Percentiles rank a stretch among this genome's conserved stretches.
These are phyloP conservation scores for Sporothrix variecibatus DNA, from an alignment of 2,329 filamentous ascomycete species.

Conservation along the genomic window DNA sequence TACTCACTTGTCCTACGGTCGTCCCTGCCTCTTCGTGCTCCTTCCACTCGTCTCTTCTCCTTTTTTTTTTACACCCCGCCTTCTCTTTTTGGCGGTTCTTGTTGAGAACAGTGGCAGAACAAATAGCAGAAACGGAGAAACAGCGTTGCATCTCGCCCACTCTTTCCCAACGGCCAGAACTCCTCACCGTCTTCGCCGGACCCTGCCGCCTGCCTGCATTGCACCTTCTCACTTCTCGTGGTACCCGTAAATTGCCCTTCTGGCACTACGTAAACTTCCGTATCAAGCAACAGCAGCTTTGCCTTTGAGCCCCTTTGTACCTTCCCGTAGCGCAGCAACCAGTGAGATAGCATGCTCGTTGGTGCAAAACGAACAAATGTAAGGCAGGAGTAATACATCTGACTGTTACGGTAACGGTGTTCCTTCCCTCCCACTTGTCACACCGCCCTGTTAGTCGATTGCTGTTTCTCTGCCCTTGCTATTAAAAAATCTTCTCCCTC, in stretches of 20 bases:
- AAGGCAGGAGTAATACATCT: not conserved
- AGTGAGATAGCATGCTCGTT: not conserved
- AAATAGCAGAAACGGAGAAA: not conserved
- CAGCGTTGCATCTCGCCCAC: not conserved
- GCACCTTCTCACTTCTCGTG: not conserved
- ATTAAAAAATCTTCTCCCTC: slow-evolving; percentile 25
- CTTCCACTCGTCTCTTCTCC: not conserved
- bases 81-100: not conserved
- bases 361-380: not conserved
- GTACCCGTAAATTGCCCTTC: not conserved
- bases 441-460: slow-evolving; percentile 27
- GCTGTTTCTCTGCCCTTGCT: slow-evolving; percentile 7
- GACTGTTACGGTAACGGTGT: not conserved
- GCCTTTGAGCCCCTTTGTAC: slow-evolving; percentile 1
- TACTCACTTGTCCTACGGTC: not conserved
- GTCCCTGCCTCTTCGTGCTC: not conserved
- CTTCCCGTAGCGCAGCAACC: slow-evolving; percentile 25
- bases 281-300: slow-evolving; percentile 1
- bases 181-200: slow-evolving; percentile 21
- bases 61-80: slow-evolving; percentile 10
- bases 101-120: slow-evolving; percentile 2
- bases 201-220: not conserved
- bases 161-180: slow-evolving; percentile 19
- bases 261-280: slow-evolving; percentile 18
- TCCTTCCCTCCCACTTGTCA: slow-evolving; percentile 24